Conservation (phyloP, 148 eudicot species). For the Spergularia bocconei region DNA sequence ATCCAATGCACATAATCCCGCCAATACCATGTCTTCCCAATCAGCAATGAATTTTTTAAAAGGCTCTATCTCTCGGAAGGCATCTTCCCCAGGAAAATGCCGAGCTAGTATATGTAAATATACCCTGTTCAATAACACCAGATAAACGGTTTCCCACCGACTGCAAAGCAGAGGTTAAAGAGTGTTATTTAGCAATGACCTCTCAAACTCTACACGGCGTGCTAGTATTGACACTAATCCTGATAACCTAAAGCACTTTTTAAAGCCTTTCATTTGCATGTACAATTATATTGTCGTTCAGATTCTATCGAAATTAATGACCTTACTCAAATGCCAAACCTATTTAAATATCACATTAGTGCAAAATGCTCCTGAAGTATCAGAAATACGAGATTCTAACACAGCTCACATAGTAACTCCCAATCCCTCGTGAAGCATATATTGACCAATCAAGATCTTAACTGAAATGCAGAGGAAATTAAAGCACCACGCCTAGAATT, state of each 20-base stretch:
- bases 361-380: no score
- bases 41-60: no score
- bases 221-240: neutral
- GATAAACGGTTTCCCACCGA: neutral
- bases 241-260: neutral
- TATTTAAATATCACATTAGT: neutral
- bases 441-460: no score
- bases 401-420: no score
- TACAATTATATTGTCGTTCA: neutral
- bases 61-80: no score
- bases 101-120: neutral
- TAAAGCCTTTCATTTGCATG: neutral
- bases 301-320: neutral
- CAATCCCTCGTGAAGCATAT: no score
- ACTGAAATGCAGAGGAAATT: no score
- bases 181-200: neutral
- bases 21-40: no score
- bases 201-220: neutral
- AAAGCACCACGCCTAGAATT: no score
- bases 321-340: neutral
- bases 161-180: neutral
- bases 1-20: no score
- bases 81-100: no score
- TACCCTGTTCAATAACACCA: neutral
- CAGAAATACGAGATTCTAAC: no score